These are phyloP conservation scores for Lasiodiplodia hormozganensis DNA, from an alignment of 2,329 filamentous ascomycete species.

Conservation along the genomic window DNA sequence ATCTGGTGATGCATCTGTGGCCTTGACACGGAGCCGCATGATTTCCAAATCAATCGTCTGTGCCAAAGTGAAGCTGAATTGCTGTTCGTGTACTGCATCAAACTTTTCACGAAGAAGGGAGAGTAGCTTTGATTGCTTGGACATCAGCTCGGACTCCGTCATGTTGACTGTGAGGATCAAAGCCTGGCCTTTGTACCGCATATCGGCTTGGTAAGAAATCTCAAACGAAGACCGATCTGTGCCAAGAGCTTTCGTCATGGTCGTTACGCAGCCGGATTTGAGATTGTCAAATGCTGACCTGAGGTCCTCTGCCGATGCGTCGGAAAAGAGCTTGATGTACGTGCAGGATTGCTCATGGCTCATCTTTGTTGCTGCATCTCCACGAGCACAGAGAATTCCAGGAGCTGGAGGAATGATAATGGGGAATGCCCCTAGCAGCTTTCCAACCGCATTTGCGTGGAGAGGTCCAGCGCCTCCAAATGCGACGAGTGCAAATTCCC, in stretches of 20 bases:
- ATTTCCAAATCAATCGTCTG: conserved; percentile 55
- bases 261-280: conserved; percentile 47
- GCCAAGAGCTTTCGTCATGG: conserved; percentile 48
- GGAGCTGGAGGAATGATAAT: conserved; percentile 61
- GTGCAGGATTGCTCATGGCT: conserved; percentile 56
- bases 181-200: conserved; percentile 58
- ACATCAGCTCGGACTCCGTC: conserved; percentile 32
- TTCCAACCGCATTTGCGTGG: conserved; percentile 59
- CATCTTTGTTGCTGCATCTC: conserved; percentile 58
- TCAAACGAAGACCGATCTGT: conserved; percentile 42
- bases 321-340: conserved; percentile 52
- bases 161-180: conserved; percentile 45
- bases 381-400: conserved; percentile 58
- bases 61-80: conserved; percentile 54
- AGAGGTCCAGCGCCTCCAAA: conserved; percentile 60
- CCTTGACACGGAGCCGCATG: conserved; percentile 55
- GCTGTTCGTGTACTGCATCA: conserved; percentile 51
- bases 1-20: conserved; percentile 51
- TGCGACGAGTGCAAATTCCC: conserved; percentile 59
- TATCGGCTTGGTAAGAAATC: conserved; percentile 52
- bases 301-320: conserved; percentile 45
- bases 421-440: conserved; percentile 58
- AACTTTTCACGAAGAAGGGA: conserved; percentile 49
- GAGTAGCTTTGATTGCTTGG: conserved; percentile 40
- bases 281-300: conserved; percentile 43